Base-by-base conservation (phyloP, 345 rosid species). In the Rhodamnia rubescens region DNA sequence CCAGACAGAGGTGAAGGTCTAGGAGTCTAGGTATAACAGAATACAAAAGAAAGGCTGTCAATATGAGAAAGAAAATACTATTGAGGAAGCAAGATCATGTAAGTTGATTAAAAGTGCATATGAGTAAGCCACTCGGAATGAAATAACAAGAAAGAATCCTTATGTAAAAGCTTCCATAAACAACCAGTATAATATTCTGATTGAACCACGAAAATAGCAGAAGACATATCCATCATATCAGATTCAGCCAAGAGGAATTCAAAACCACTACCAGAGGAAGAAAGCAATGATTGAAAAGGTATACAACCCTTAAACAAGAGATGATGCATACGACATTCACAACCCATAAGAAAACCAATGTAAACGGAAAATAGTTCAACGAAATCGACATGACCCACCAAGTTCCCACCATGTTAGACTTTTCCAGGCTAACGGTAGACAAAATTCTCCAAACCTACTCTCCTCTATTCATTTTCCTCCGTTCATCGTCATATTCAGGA, bases 1-100 rank as follows among this genome's bases (percentile, higher is more conserved):
- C 98, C 92, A 84, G 97, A 88, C 85, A 84, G 88, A 53, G 90
- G 85, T 50, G 96, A 92, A 61, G 92, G 91, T 91, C 94, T 93
- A 88, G 90, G 90, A 83, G 88, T 91, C 98, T 94, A 89, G 87
- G 83, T n/a, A 78, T 53, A 84, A 84, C 53, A 21, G n/a, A 57
- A 47, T 22, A 44, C 22, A 61, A 56, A 83, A 42, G 20, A 50
- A 44, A 74, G n/a, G 54, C 86, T 83, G 84, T 44, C 87, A 85
- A 24, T 59, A 53, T n/a, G 13, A 58, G 82, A 84, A 88, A 86
- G 42, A 64, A 64, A 40, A 64, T 32, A 64, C 75, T 32, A 64
- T n/a, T 47, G 11, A 49, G 51, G 51, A 49, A 49, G 78, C 78
- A 36, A 36, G 47, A 47, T 40, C 78, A 61, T 7, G 42, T 29